A percentile compares a stretch with the other conserved stretches of the same genome.
Conservation (phyloP, 352 stramenopile genomes). For the Phytopythium vexans region DNA sequence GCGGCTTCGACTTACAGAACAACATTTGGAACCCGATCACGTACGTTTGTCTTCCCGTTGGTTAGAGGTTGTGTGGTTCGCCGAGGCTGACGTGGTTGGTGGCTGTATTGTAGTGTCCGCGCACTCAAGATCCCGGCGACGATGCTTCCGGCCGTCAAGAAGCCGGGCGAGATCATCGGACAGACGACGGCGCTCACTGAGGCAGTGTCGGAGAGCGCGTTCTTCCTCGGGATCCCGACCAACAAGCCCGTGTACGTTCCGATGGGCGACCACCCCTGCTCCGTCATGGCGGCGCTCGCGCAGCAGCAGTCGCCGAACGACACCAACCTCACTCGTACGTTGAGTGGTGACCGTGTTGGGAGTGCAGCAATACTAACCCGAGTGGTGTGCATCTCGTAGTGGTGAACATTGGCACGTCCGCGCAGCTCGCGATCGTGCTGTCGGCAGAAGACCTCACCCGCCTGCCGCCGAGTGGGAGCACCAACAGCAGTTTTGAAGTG, state of each 20-base stretch:
- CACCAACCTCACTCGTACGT: conserved; percentile 43
- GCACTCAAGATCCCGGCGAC: conserved; percentile 52
- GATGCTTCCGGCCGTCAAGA: conserved; percentile 60
- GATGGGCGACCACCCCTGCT: conserved; percentile 81
- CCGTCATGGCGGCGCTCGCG: conserved; percentile 49
- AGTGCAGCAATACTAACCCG: background rate
- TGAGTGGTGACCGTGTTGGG: background rate
- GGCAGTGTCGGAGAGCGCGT: conserved; percentile 1
- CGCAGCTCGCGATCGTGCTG: conserved; percentile 71
- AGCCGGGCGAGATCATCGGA: conserved; percentile 48
- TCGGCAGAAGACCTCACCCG: conserved; percentile 26
- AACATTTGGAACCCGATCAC: conserved; percentile 41
- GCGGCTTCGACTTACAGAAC: conserved; percentile 41
- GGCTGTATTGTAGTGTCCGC: conserved; percentile 21
- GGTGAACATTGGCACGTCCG: conserved; percentile 82
- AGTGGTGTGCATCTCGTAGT: conserved; percentile 24
- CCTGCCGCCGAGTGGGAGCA: conserved; percentile 6
- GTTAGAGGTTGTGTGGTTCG: background rate
- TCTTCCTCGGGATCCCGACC: conserved; percentile 31
- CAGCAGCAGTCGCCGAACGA: conserved; percentile 24
- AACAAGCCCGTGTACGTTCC: conserved; percentile 45
- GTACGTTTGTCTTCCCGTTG: conserved; percentile 7
- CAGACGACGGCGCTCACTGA: conserved; percentile 4
- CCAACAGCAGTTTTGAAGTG: conserved; percentile 57
- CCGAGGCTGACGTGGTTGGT: background rate